These are phyloP conservation scores for Penicillium fimorum DNA, from an alignment of 495 filamentous ascomycete species.

Conservation along the genomic window DNA sequence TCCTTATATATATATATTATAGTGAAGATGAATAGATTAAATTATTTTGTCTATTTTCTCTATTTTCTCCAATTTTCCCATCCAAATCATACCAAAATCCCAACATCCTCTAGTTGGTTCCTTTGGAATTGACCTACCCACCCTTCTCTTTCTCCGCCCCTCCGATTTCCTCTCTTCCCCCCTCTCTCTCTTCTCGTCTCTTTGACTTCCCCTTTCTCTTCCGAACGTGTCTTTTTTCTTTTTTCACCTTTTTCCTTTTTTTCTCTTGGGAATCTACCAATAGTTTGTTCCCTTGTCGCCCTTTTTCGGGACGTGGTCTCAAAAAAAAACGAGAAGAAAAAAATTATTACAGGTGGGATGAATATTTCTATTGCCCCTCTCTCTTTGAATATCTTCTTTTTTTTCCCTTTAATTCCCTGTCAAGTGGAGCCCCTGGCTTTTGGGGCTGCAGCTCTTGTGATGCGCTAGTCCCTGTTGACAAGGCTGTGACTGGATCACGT, in stretches of 20 bases:
- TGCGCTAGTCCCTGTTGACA: slow-evolving; percentile 3
- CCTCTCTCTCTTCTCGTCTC: slow-evolving; percentile 17
- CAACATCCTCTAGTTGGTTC: background rate
- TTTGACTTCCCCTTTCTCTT: slow-evolving; percentile 14
- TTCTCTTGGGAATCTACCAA: background rate
- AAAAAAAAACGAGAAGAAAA: background rate
- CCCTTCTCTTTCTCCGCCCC: slow-evolving; percentile 19
- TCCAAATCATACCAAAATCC: background rate
- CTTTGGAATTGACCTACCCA: slow-evolving; percentile 1
- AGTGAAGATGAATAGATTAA: background rate
- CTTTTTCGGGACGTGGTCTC: background rate
- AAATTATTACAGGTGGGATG: slow-evolving; percentile 20
- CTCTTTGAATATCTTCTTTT: background rate
- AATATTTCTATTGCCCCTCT: slow-evolving; percentile 22
- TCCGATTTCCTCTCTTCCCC: slow-evolving; percentile 19
- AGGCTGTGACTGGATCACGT: slow-evolving; percentile 12
- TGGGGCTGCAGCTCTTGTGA: slow-evolving; percentile 10
- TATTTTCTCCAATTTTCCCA: background rate
- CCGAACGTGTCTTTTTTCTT: slow-evolving; percentile 6
- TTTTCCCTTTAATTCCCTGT: slow-evolving; percentile 2
- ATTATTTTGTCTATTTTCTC: no score
- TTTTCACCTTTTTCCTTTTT: slow-evolving; percentile 6
- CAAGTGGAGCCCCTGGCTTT: slow-evolving; percentile 6
- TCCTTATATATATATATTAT: background rate
- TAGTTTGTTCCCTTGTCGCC: background rate